phyloP scores from a whole-genome alignment of 179 eudicot genomes.

The Silene noctiflora region DNA sequence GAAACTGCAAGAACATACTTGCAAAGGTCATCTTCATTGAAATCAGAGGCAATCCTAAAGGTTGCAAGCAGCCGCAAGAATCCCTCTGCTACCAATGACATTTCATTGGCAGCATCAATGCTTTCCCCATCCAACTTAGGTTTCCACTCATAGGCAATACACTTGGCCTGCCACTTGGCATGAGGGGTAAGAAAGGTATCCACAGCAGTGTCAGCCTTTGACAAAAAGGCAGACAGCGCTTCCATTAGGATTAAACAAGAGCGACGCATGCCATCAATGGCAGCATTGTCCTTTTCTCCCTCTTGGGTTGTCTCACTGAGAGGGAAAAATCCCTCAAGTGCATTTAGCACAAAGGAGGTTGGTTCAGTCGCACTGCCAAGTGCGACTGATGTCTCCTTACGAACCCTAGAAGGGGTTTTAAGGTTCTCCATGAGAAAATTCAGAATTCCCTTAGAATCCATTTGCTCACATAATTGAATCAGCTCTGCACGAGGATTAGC shows the following conservation, averaged over 20 bases:
- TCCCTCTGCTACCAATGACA: constrained; percentile 65
- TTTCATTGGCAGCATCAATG: constrained; percentile 55
- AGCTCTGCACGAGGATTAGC: constrained; percentile 53
- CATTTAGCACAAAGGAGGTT: constrained; percentile 50
- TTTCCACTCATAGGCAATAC: constrained; percentile 66
- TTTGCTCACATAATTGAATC: constrained; percentile 55
- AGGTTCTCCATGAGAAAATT: constrained; percentile 46
- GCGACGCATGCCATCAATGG: constrained; percentile 39
- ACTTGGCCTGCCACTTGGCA: constrained; percentile 58
- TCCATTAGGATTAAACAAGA: constrained; percentile 53
- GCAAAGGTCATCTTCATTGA: constrained; percentile 62
- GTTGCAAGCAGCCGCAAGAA: constrained; percentile 67
- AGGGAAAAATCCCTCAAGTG: constrained; percentile 61
- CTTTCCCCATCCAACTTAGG: constrained; percentile 48
- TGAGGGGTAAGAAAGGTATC: constrained; percentile 48
- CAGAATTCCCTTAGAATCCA: constrained; percentile 66
- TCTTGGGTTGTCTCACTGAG: constrained; percentile 32
- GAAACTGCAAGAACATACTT: constrained; percentile 60
- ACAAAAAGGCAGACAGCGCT: constrained; percentile 57
- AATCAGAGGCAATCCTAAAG: constrained; percentile 72
- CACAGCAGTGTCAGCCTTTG: constrained; percentile 44
- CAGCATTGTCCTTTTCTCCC: constrained; percentile 38
- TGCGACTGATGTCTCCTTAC: constrained; percentile 47
- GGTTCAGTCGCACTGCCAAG: constrained; percentile 57
- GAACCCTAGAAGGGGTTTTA: constrained; percentile 30